These are phyloP conservation scores for Fusarium virguliforme DNA, from an alignment of 2,329 filamentous ascomycete species.

Conservation along the genomic window DNA sequence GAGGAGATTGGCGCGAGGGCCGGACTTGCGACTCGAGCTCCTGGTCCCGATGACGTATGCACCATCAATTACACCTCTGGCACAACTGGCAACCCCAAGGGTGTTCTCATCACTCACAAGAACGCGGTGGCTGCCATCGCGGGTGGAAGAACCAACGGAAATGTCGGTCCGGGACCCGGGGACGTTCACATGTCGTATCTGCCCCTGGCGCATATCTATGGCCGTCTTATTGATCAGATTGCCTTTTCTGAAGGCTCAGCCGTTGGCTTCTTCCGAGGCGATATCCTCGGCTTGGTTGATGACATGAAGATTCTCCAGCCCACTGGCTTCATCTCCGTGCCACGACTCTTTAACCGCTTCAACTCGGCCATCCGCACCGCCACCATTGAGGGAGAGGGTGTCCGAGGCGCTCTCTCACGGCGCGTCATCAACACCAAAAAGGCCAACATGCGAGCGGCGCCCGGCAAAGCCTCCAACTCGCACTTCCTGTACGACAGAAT, in stretches of 20 bases:
- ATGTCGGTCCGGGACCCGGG: slow-evolving; percentile 61
- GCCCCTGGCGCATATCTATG: slow-evolving; percentile 94
- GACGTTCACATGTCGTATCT: slow-evolving; percentile 89
- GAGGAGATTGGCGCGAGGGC: slow-evolving; percentile 84
- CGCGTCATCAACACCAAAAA: slow-evolving; percentile 86
- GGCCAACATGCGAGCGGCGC: slow-evolving; percentile 80
- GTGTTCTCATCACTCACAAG: slow-evolving; percentile 85
- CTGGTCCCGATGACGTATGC: slow-evolving; percentile 81
- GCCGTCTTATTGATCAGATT: slow-evolving; percentile 85
- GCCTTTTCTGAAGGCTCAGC: slow-evolving; percentile 79
- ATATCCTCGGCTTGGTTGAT: slow-evolving; percentile 88
- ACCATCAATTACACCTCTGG: slow-evolving; percentile 95
- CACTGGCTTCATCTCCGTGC: slow-evolving; percentile 88
- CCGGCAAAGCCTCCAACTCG: slow-evolving; percentile 82
- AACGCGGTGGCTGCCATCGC: slow-evolving; percentile 84
- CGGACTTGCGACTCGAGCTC: slow-evolving; percentile 79
- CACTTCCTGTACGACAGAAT: slow-evolving; percentile 88
- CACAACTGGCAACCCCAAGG: slow-evolving; percentile 87
- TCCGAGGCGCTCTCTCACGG: slow-evolving; percentile 86
- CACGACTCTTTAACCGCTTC: slow-evolving; percentile 92
- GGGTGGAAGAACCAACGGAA: slow-evolving; percentile 70
- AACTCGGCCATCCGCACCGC: slow-evolving; percentile 84
- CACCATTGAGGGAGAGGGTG: slow-evolving; percentile 83
- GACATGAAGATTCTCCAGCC: slow-evolving; percentile 91
- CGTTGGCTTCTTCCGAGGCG: slow-evolving; percentile 95